Percentiles rank a stretch among this genome's conserved stretches.
Evolutionary conservation across 306 rosid genomes (phyloP).

Genomic region (Quercus suber): DNA sequence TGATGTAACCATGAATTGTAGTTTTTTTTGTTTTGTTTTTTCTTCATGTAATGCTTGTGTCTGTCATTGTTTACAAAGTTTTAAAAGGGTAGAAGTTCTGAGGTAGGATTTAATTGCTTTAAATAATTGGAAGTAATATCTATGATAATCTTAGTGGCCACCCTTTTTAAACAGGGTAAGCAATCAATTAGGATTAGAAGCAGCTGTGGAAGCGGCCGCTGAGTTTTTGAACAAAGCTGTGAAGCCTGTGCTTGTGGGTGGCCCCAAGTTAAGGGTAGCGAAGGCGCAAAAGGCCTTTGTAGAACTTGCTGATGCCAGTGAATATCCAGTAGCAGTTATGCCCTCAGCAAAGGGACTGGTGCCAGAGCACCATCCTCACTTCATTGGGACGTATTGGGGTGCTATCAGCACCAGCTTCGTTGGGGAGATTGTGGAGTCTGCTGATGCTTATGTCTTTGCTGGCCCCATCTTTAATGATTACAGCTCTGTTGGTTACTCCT

Average conservation of each 20-base stretch:
- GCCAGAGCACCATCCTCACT: slow-evolving; percentile 66
- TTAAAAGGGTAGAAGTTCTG: background rate
- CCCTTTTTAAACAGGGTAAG: slow-evolving; percentile 43
- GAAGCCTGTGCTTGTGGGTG: slow-evolving; percentile 81
- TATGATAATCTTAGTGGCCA: background rate
- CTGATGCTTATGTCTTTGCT: slow-evolving; percentile 83
- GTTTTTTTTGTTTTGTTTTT: background rate
- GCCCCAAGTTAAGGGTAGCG: slow-evolving; percentile 71
- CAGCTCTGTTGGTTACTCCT: slow-evolving; percentile 91
- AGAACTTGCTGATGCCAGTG: slow-evolving; percentile 72
- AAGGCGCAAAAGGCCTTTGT: slow-evolving; percentile 65
- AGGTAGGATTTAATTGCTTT: background rate
- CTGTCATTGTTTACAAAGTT: background rate
- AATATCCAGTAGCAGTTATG: slow-evolving; percentile 78
- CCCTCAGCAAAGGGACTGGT: slow-evolving; percentile 83
- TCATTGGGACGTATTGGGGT: slow-evolving; percentile 89
- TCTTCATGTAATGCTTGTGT: background rate
- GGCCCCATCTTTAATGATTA: slow-evolving; percentile 88
- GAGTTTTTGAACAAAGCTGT: slow-evolving; percentile 70
- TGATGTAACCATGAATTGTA: background rate
- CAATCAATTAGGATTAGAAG: slow-evolving; percentile 72
- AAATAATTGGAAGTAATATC: background rate
- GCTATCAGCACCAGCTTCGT: slow-evolving; percentile 73
- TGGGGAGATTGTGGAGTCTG: slow-evolving; percentile 86
- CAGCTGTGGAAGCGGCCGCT: slow-evolving; percentile 85